Percentiles rank a stretch among this genome's conserved stretches.
phyloP scores from a whole-genome alignment of 352 stramenopile species.

The Discostella stelligera region DNA sequence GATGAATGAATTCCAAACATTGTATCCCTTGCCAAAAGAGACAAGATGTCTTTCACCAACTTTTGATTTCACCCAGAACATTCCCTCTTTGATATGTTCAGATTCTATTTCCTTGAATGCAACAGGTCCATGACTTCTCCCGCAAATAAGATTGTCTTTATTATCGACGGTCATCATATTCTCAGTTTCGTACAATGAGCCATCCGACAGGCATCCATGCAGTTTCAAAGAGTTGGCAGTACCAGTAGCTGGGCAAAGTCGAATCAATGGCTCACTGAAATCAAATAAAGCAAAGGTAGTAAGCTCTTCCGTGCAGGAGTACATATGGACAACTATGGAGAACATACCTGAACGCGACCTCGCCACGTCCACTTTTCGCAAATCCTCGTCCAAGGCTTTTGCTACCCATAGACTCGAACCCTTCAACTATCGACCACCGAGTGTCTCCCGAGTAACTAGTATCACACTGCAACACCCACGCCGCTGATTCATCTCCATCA shows the following conservation, averaged over 20 bases:
- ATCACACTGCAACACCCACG: conserved; percentile 66
- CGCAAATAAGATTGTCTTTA: conserved; percentile 12
- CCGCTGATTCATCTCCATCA: conserved; percentile 18
- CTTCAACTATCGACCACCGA: conserved; percentile 41
- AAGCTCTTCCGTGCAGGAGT: background rate
- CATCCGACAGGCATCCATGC: conserved; percentile 67
- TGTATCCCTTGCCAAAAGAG: conserved; percentile 62
- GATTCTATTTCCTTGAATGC: conserved; percentile 21
- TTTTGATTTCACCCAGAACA: conserved; percentile 66
- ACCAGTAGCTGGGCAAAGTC: conserved; percentile 26
- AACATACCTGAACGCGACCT: conserved; percentile 44
- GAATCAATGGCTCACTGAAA: conserved; percentile 68
- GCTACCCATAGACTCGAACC: conserved; percentile 14
- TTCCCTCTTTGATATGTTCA: conserved; percentile 26
- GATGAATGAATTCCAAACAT: conserved; percentile 61
- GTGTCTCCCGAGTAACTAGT: conserved; percentile 77
- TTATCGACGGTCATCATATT: conserved; percentile 44
- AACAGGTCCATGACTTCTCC: conserved; percentile 14
- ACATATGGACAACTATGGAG: background rate
- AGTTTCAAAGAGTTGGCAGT: conserved; percentile 38
- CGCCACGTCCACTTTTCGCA: conserved; percentile 34
- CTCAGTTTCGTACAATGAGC: conserved; percentile 53
- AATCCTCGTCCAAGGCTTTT: conserved; percentile 27
- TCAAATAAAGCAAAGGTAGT: conserved; percentile 5
- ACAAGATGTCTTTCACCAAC: conserved; percentile 54